Percentiles rank a stretch among this genome's conserved stretches.
phyloP scores from a whole-genome alignment of 305 asterid species.

The Rubia balearica region DNA sequence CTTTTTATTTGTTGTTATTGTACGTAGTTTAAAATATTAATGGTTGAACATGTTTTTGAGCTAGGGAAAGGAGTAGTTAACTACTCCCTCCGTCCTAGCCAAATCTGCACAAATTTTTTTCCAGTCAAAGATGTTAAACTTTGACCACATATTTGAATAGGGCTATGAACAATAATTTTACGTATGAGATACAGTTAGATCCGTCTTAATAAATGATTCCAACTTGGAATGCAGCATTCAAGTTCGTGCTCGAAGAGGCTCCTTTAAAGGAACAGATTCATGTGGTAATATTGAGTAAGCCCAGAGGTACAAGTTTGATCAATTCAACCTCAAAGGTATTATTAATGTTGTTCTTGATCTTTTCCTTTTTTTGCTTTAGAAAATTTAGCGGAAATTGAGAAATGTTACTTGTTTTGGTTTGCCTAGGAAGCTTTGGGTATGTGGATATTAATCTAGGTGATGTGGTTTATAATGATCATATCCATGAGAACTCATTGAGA shows the following conservation, averaged over 20 bases:
- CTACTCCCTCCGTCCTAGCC: no score
- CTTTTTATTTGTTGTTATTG: no score
- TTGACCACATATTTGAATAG: no score
- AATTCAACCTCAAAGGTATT: constrained; percentile 35
- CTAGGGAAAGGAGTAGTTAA: no score
- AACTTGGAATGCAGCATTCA: constrained; percentile 70
- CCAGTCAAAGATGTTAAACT: no score
- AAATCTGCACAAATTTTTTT: no score
- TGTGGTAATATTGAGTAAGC: constrained; percentile 53
- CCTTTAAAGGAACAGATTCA: constrained; percentile 52
- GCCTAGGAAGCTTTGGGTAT: constrained; percentile 57
- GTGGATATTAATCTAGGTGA: constrained; percentile 57
- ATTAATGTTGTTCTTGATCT: background rate
- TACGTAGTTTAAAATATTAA: no score
- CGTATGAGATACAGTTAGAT: no score
- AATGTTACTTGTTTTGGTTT: background rate
- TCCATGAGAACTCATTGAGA: constrained; percentile 32
- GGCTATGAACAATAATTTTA: no score
- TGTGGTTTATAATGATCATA: constrained; percentile 55
- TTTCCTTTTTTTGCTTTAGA: background rate
- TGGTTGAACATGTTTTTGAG: no score
- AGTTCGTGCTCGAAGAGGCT: constrained; percentile 62
- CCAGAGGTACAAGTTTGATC: constrained; percentile 37
- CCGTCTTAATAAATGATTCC: constrained; percentile 21
- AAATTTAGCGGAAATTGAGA: background rate